phyloP scores from a whole-genome alignment of 23 red algal genomes.

The Chondrus crispus region DNA sequence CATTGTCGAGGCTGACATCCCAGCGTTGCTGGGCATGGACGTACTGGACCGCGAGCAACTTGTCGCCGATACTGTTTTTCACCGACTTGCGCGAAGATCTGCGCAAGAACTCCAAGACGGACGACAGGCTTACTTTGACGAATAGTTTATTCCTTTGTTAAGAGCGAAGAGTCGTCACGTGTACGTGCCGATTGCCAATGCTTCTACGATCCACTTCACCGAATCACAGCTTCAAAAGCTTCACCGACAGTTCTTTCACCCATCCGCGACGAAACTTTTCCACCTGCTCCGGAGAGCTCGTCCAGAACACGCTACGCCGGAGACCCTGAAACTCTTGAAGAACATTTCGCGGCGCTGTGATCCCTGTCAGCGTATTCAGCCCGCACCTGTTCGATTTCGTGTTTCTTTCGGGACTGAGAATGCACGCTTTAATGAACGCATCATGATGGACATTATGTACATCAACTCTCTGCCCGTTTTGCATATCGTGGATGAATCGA shows the following conservation, averaged over 20 bases:
- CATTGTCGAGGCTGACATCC: neutral
- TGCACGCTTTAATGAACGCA: neutral
- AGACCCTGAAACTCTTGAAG: neutral
- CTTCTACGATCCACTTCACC: neutral
- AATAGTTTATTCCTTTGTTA: conserved; percentile 2
- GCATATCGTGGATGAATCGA: conserved; percentile 26
- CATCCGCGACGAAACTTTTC: neutral
- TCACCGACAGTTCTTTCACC: conserved; percentile 33
- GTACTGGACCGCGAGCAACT: neutral
- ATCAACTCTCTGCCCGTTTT: conserved; percentile 16
- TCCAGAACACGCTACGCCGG: conserved; percentile 36
- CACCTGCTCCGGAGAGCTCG: neutral
- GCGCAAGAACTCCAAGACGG: neutral
- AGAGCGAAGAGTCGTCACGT: neutral
- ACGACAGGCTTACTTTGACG: neutral
- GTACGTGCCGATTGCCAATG: neutral
- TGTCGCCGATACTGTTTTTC: neutral
- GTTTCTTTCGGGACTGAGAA: conserved; percentile 19
- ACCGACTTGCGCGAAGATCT: neutral
- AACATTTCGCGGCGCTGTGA: conserved; percentile 28
- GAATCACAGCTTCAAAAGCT: conserved; percentile 11
- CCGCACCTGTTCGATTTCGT: conserved; percentile 14
- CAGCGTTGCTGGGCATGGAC: conserved; percentile 12
- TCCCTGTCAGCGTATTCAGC: conserved; percentile 15
- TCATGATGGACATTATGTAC: conserved; percentile 54